Percentiles rank a stretch among this genome's conserved stretches.
phyloP scores from a whole-genome alignment of 495 filamentous ascomycete genomes.

The Hypoxylon rickii region DNA sequence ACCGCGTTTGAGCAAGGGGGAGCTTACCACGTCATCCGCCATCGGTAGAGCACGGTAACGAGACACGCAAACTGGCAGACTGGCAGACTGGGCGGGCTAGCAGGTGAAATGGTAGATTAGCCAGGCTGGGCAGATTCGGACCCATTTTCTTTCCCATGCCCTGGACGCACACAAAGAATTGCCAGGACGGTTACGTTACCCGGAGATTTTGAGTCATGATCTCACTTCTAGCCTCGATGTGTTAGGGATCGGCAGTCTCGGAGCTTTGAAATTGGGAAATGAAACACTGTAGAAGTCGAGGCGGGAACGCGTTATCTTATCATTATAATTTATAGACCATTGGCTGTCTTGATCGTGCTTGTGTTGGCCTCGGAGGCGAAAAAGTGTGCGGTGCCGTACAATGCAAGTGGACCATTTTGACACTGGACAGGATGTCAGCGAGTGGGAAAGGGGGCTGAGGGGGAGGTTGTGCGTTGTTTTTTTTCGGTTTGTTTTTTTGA shows the following conservation, averaged over 20 bases:
- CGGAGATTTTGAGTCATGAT: constrained; percentile 21
- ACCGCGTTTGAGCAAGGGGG: constrained; percentile 6
- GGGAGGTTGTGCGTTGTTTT: constrained; percentile 8
- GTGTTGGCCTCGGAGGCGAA: constrained; percentile 15
- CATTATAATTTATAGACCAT: constrained; percentile 21
- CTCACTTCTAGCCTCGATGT: constrained; percentile 19
- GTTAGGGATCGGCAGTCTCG: constrained; percentile 30
- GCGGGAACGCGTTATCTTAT: constrained; percentile 35
- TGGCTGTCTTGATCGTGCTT: constrained; percentile 2
- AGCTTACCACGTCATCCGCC: constrained; percentile 26
- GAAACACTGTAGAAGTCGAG: constrained; percentile 23
- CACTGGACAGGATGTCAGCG: constrained; percentile 8
- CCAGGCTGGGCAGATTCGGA: neutral
- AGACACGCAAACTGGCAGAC: constrained; percentile 1
- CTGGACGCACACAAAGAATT: no score
- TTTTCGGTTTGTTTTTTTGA: constrained; percentile 6
- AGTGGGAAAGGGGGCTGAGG: constrained; percentile 7
- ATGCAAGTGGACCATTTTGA: constrained; percentile 8
- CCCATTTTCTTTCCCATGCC: neutral
- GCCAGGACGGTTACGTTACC: no score
- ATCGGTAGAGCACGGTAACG: neutral
- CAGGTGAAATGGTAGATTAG: neutral
- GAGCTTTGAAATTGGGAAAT: constrained; percentile 7
- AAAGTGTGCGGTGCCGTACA: constrained; percentile 7
- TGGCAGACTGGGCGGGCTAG: neutral